A percentile compares a stretch with the other conserved stretches of the same genome.
These are phyloP conservation scores for Diaporthe citriasiana DNA, from an alignment of 2,329 filamentous ascomycete genomes.

Conservation along the genomic window DNA sequence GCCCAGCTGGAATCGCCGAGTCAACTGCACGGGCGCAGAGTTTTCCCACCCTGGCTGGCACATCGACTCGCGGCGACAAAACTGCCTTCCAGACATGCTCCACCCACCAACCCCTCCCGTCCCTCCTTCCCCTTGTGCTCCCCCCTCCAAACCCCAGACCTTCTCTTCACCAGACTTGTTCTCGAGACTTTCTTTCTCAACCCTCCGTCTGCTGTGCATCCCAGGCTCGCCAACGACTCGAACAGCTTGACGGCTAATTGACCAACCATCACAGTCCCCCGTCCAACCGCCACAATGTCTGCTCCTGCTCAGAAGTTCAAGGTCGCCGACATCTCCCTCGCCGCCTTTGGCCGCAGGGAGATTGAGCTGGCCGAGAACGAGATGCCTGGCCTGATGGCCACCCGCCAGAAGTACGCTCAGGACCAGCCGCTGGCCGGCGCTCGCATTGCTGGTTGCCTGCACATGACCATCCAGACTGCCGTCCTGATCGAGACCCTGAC, in stretches of 20 bases:
- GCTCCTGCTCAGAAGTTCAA: constrained; percentile 95
- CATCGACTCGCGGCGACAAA: constrained; percentile 7
- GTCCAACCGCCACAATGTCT: constrained; percentile 64
- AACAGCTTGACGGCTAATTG: constrained; percentile 35
- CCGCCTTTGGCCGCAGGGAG: constrained; percentile 98
- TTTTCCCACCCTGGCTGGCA: constrained; percentile 30
- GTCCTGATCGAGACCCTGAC: constrained; percentile 99
- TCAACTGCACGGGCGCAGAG: constrained; percentile 39
- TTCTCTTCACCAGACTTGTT: neutral
- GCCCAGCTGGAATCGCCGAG: constrained; percentile 26
- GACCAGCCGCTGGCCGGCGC: constrained; percentile 96
- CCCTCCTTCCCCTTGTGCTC: constrained; percentile 32
- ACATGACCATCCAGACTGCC: constrained; percentile 99
- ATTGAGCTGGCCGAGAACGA: constrained; percentile 97
- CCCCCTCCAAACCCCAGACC: constrained; percentile 34
- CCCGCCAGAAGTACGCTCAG: constrained; percentile 87
- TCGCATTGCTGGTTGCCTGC: constrained; percentile 96
- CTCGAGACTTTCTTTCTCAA: neutral
- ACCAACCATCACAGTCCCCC: constrained; percentile 11
- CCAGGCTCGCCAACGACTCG: constrained; percentile 30
- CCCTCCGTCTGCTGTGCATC: neutral
- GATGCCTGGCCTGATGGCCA: constrained; percentile 99
- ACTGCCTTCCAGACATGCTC: neutral
- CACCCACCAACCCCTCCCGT: constrained; percentile 36
- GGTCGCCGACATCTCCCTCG: constrained; percentile 97